Conservation (phyloP, 345 rosid species). For the Brassica juncea region DNA sequence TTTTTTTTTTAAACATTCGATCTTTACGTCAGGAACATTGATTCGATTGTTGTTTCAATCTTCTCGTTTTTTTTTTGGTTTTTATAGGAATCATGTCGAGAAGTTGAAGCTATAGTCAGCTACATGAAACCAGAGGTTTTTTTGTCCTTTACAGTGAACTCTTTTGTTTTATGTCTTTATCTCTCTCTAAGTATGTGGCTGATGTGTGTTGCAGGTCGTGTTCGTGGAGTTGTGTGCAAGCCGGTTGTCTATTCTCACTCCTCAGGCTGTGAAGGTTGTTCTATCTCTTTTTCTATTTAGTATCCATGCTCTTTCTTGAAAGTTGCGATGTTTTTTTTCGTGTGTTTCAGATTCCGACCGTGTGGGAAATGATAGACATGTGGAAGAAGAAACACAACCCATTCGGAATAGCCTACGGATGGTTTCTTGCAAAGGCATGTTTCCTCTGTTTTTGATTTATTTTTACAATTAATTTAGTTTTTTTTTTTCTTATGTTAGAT, state of each 20-base stretch:
- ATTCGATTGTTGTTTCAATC: neutral
- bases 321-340: neutral
- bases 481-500: slow-evolving; percentile 50
- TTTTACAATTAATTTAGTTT: neutral
- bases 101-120: slow-evolving; percentile 79
- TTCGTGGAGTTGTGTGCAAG: slow-evolving; percentile 90
- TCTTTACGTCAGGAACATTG: neutral
- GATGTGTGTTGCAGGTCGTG: slow-evolving; percentile 56
- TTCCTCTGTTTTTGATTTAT: slow-evolving; percentile 9
- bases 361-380: slow-evolving; percentile 83
- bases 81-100: slow-evolving; percentile 87
- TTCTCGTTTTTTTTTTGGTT: neutral
- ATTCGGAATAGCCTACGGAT: slow-evolving; percentile 83
- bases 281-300: neutral
- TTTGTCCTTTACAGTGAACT: slow-evolving; percentile 27
- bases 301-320: neutral
- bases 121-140: slow-evolving; percentile 83
- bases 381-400: slow-evolving; percentile 75
- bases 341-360: slow-evolving; percentile 61
- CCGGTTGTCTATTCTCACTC: slow-evolving; percentile 68
- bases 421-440: slow-evolving; percentile 83
- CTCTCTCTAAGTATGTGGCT: neutral
- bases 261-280: slow-evolving; percentile 72
- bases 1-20: neutral
- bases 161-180: neutral